phyloP scores from a whole-genome alignment of 129 eudicot genomes.

The Apium graveolens region DNA sequence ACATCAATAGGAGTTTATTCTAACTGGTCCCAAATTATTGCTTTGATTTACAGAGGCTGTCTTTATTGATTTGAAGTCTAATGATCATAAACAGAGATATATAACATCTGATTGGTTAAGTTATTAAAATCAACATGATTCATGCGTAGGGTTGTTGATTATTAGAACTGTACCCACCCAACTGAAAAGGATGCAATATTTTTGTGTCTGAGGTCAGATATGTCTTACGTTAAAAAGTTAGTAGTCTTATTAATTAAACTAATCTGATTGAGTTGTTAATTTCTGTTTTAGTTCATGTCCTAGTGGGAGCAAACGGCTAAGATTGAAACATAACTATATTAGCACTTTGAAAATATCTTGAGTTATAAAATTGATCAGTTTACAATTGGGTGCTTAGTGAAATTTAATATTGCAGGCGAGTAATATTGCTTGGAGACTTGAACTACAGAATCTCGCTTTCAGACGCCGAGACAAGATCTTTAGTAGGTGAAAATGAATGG shows the following conservation, averaged over 20 bases:
- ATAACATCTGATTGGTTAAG: not conserved
- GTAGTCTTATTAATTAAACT: not conserved
- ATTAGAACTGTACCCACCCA: not conserved
- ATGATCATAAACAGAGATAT: not conserved
- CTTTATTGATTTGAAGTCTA: constrained; percentile 1
- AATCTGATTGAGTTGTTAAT: not conserved
- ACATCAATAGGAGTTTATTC: not conserved
- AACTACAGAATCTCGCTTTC: constrained; percentile 15
- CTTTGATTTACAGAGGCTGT: not conserved
- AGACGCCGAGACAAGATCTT: constrained; percentile 7
- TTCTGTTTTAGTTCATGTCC: not conserved
- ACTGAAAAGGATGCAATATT: not conserved
- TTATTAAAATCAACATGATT: not conserved
- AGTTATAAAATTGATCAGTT: not conserved
- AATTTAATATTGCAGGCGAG: constrained; percentile 15
- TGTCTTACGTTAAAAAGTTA: not conserved
- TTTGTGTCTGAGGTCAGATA: not conserved
- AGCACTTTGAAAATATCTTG: not conserved
- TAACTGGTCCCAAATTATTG: not conserved
- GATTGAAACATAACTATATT: not conserved
- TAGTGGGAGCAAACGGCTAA: not conserved
- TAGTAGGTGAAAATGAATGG: constrained; percentile 10
- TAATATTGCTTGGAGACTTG: constrained; percentile 16
- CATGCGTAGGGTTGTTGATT: constrained; percentile 2
- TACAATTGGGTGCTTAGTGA: not conserved